Evolutionary conservation across 2,329 filamentous ascomycete species (phyloP), one percentile per base, ranked within the genome.

Genomic region (Ceratocystis destructans): DNA sequence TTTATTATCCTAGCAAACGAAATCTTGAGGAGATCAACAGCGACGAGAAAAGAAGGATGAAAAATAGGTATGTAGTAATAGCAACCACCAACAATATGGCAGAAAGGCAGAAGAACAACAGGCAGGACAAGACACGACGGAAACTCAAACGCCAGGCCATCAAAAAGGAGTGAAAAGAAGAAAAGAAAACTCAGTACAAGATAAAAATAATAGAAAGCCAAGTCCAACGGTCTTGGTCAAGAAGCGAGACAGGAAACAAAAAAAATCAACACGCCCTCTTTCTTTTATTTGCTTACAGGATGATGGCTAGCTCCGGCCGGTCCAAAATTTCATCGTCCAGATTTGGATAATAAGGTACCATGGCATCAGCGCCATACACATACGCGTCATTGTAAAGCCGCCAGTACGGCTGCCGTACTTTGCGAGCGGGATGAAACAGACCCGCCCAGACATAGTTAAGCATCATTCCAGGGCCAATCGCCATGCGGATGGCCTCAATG

Each of bases 381-480:
- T 99, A 99, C 2, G 92, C 90, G 75, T 96, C 91, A 72, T 99
- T 99, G 78, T 96, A 96, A 55, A 99, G 79, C 67, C 94, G 82
- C 93, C 94, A 99, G 78, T 97, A 99, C 22, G 95, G 94, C 69
- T 85, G 87, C 69, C 94, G 84, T 65, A 99, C 94, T 78, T 97
- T 97, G 69, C 94, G 84, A 2, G 94, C 94, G 0, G 94, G 93
- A 74, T 99, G 95, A 81, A 99, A 99, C 20, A 99, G 80, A 20
- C 94, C 94, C 0, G 94, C 93, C 92, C 92, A 97, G 68, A 97
- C 87, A 75, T 99, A 99, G 78, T 99, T 99, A 82, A 99, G 88
- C 45, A 96, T 90, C 25, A 95, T 79, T 2, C 94, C 94, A 0
- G 91, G 90, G 0, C 94, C 94, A 57, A 97, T 88, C 0, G 93